Base-by-base conservation (phyloP, 2,329 filamentous ascomycete genomes). In the Fusarium anthophilum region DNA sequence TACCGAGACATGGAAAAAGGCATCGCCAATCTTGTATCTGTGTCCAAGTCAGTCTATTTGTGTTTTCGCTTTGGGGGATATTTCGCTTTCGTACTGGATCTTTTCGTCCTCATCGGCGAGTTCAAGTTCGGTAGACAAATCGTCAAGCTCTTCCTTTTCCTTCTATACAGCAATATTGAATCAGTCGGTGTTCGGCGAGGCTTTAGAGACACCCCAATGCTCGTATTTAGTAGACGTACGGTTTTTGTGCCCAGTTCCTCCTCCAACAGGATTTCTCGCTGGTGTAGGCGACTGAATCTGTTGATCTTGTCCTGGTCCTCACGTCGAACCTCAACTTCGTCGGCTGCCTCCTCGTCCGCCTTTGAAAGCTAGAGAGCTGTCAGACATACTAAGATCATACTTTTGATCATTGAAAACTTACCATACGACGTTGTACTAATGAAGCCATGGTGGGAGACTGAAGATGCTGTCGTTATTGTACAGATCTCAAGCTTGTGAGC, bases 291-390 rank as follows among this genome's bases (percentile, higher is more conserved):
- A 83, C 95, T 98, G 87, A 99, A 99, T 75, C 91, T 92, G 85
- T 99, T 99, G 90, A 99, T 99, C 85, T 96, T 97, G 86, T 98
- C 95, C 84, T 99, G 96, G 82, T 99, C 96, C 82, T 98, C 95
- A 80, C 95, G 93, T 69, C 96, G 93, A 67, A 99, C 96, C 83
- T 98, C 94, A 78, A 95, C 92, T 81, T 99, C 96, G 76, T 96
- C 93, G 70, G 90, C 89, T 26, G 91, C 87, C 67, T 91, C 92
- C 84, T 99, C 96, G 79, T 98, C 96, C 82, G 98, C 96, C 81
- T 94, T 97, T 51, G 94, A 94, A 76, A 99, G 92, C 96, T 98
- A 80, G 30, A 50, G 35, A 37, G 38, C 10, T 30, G 69, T 79
- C 35, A 80, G 74, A 44, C 38, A 44, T 6, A 12, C 18, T 39